phyloP scores from a whole-genome alignment of 1,139 yeast genomes.

The Ogataea hybrid region DNA sequence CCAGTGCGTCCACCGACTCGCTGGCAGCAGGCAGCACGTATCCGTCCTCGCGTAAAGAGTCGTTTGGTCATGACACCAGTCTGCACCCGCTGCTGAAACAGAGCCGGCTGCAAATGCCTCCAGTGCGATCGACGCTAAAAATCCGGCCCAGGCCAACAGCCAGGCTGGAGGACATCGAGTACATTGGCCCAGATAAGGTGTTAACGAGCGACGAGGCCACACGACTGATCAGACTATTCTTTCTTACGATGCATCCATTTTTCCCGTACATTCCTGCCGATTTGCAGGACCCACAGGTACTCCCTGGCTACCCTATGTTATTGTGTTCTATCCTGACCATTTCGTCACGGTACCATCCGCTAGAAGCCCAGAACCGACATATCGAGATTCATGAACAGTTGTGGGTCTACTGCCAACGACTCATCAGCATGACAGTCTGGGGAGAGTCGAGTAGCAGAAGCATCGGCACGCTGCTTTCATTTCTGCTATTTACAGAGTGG shows the following conservation, averaged over 20 bases:
- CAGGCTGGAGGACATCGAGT: constrained; percentile 57
- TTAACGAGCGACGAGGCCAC: constrained; percentile 68
- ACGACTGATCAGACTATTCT: constrained; percentile 60
- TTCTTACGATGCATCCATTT: constrained; percentile 80
- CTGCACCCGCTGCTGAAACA: constrained; percentile 24
- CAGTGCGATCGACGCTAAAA: constrained; percentile 45
- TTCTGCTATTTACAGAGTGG: constrained; percentile 90
- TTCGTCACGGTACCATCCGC: constrained; percentile 69
- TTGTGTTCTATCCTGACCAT: constrained; percentile 79
- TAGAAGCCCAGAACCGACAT: constrained; percentile 34
- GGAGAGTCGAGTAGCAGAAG: constrained; percentile 90
- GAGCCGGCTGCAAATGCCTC: constrained; percentile 39
- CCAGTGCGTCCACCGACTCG: constrained; percentile 4
- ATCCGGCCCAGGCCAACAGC: constrained; percentile 56
- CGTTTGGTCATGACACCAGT: constrained; percentile 30
- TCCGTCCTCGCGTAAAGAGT: constrained; percentile 13
- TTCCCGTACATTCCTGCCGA: constrained; percentile 83
- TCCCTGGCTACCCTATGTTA: constrained; percentile 78
- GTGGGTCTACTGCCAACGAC: constrained; percentile 80
- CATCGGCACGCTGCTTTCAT: constrained; percentile 82
- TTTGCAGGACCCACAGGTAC: constrained; percentile 59
- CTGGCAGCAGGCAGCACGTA: neutral
- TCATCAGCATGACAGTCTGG: constrained; percentile 89
- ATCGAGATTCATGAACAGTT: constrained; percentile 71
- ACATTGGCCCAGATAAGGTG: constrained; percentile 56